These are phyloP conservation scores for Austroboletus novae-zelandiae DNA, from an alignment of 1,284 basidiomycete genomes.

Conservation along the genomic window DNA sequence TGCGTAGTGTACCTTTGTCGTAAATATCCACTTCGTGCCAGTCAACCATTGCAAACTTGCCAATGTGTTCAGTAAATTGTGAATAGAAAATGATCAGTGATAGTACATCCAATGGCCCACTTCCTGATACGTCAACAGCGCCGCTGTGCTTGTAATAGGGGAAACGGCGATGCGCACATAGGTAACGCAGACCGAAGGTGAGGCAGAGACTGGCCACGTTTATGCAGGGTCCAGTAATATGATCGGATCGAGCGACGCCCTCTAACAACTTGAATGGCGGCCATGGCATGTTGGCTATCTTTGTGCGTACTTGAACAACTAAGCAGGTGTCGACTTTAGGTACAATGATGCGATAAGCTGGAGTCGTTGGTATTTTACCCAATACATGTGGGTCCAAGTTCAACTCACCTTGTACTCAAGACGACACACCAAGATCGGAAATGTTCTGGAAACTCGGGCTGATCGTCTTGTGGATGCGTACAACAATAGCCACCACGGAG, in stretches of 20 bases:
- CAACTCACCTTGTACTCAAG: constrained; percentile 1
- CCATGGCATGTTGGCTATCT: constrained; percentile 10
- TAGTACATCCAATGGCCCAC: background rate
- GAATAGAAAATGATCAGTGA: background rate
- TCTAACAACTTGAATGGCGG: constrained; percentile 18
- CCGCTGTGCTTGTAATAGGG: background rate
- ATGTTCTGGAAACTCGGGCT: background rate
- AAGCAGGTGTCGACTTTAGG: constrained; percentile 8
- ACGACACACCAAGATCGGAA: background rate
- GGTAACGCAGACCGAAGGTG: constrained; percentile 2
- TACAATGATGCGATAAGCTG: constrained; percentile 4
- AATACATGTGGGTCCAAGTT: constrained; percentile 1
- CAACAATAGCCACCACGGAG: background rate
- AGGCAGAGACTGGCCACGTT: constrained; percentile 3
- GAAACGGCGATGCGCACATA: constrained; percentile 4
- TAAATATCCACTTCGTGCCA: no score
- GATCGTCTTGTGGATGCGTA: background rate
- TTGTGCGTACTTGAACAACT: background rate
- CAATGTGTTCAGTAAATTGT: background rate
- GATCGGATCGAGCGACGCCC: constrained; percentile 19
- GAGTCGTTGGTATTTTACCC: background rate
- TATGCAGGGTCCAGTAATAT: constrained; percentile 19
- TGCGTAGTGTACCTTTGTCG: no score
- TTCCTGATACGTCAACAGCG: constrained; percentile 9
- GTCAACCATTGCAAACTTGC: no score